phyloP scores from a whole-genome alignment of 1,139 yeast genomes.

The Lodderomyces theae region DNA sequence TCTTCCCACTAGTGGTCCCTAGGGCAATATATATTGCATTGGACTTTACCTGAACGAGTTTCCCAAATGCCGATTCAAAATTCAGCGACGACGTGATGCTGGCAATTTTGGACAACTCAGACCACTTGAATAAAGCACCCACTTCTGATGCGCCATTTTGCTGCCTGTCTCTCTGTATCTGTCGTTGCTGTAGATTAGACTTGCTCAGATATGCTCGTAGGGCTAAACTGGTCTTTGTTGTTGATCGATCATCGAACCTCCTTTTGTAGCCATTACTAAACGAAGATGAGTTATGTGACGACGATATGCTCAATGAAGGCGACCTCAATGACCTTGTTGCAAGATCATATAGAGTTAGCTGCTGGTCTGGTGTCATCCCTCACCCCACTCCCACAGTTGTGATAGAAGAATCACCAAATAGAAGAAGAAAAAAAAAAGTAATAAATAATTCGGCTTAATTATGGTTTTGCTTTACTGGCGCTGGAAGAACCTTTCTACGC shows the following conservation, averaged over 20 bases:
- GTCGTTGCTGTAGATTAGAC: background rate
- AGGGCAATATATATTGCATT: constrained; percentile 51
- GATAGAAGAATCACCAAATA: too few species aligned
- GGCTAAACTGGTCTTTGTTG: constrained; percentile 27
- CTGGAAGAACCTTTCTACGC: too few species aligned
- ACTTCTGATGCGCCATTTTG: background rate
- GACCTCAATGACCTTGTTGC: constrained; percentile 12
- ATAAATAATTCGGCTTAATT: too few species aligned
- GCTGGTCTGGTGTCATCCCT: constrained; percentile 2
- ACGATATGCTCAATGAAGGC: constrained; percentile 10
- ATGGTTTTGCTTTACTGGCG: too few species aligned
- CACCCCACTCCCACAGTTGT: background rate
- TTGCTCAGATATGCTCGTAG: constrained; percentile 13
- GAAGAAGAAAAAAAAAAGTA: constrained; percentile 1
- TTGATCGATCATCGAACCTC: constrained; percentile 41
- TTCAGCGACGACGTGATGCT: constrained; percentile 21
- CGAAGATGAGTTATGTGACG: constrained; percentile 10
- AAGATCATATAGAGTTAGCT: constrained; percentile 10
- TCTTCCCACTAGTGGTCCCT: constrained; percentile 60
- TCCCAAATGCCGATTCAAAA: constrained; percentile 43
- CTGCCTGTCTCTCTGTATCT: background rate
- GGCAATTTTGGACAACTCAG: constrained; percentile 22
- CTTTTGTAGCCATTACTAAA: constrained; percentile 14
- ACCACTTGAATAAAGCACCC: constrained; percentile 24
- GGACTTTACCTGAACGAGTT: constrained; percentile 45